Base-by-base conservation (phyloP, 108 stramenopile species). In the Cyclostephanos invisitatus region DNA sequence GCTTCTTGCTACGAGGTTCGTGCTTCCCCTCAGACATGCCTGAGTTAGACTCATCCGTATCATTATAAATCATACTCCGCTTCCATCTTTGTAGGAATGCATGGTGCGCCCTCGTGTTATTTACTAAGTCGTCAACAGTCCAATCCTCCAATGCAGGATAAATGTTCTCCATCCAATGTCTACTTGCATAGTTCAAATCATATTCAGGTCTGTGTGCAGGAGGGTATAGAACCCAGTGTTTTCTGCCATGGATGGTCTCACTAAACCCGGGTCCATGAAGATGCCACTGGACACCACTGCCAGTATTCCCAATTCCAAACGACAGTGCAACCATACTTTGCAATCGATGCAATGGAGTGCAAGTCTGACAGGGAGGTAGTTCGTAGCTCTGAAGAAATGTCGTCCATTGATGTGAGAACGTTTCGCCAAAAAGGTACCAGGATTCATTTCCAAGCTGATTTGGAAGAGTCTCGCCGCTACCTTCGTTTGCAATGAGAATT, bases 361-460 rank as follows among this genome's bases (percentile, higher is more conserved):
- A 94, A 7, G 93, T 82, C 40, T 83, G 79, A 76, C 91, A 92
- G 5, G 83, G 75, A 40, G 91, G 89, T 10, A 92, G 18, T 55
- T 83, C 51, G 62, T 91, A 92, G 32, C 56, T 44, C 14, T 28
- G 54, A 81, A 73, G 61, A 86, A 76, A 61, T 57, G 56, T 73
- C 57, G 74, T 5, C 93, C 93, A 94, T 78, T 87, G 86, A 2
- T 65, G 42, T 7, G 84, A 74, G 58, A 75, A 89, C 5, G 93
- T 94, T 78, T 94, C 91, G 20, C 93, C 93, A 73, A 94, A 94
- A 12, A 94, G 57, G 67, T 94, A 94, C 93, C 93, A 94, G 5
- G 85, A 90, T 70, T 94, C 90, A 58, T 88, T 94, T 27, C 87
- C 84, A 2, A 84, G 49, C 60, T 85, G 87, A 65, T 85, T 67